These are phyloP conservation scores for Datisca glomerata DNA, from an alignment of 306 rosid species.

Conservation along the genomic window DNA sequence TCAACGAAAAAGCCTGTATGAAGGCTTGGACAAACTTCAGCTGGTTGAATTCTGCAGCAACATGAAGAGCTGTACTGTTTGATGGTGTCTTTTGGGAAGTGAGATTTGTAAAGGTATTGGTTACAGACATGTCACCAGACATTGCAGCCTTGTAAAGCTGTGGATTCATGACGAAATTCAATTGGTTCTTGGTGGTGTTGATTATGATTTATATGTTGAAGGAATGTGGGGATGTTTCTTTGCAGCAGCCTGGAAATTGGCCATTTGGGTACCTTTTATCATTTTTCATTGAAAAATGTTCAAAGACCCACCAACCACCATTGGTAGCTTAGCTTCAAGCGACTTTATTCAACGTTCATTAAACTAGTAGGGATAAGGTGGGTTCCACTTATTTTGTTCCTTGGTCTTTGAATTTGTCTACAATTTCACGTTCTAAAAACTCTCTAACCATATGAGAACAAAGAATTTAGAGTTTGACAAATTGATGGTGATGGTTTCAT, in stretches of 20 bases:
- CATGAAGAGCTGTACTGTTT: neutral
- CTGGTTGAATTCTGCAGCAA: constrained; percentile 3
- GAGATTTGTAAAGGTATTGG: neutral
- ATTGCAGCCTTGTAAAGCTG: neutral
- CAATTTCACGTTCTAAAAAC: no score
- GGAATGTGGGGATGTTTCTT: neutral
- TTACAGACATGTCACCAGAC: neutral
- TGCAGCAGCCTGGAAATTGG: no score
- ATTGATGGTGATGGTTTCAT: neutral
- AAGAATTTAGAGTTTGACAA: no score
- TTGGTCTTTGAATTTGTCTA: no score
- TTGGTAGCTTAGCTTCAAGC: no score
- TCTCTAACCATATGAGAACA: no score
- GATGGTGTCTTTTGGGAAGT: neutral
- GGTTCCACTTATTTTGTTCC: no score
- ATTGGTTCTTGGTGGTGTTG: neutral
- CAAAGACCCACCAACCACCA: no score
- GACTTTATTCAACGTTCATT: no score
- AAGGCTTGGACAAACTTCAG: neutral
- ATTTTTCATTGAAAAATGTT: no score
- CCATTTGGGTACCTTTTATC: no score
- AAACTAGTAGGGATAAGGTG: no score
- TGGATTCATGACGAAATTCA: neutral
- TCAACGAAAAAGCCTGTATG: neutral
- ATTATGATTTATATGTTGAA: neutral